phyloP scores from a whole-genome alignment of 1,284 basidiomycete species.

The Athelia sp. region DNA sequence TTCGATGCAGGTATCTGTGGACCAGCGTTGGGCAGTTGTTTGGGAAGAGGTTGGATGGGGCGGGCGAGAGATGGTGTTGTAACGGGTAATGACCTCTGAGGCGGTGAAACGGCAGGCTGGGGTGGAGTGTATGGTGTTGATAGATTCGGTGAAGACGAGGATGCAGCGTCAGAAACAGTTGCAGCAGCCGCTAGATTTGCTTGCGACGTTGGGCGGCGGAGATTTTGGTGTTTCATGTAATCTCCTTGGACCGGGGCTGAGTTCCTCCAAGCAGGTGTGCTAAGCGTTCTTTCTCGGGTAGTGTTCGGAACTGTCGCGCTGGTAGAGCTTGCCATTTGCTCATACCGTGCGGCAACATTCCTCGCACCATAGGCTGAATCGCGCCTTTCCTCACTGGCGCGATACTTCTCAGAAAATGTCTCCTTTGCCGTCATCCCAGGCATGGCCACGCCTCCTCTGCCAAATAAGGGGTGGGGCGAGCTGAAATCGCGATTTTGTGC shows the following conservation, averaged over 20 bases:
- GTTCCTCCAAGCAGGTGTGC: constrained; percentile 20
- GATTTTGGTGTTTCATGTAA: constrained; percentile 16
- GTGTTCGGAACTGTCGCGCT: neutral
- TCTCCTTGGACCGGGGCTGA: constrained; percentile 4
- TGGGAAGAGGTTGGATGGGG: constrained; percentile 47
- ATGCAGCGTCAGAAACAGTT: neutral
- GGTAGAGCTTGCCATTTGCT: neutral
- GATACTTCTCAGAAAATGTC: neutral
- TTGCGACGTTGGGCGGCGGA: neutral
- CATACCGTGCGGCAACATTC: neutral
- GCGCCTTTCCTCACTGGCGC: neutral
- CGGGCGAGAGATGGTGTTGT: constrained; percentile 47
- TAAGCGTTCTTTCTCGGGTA: constrained; percentile 30
- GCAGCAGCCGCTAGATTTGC: neutral
- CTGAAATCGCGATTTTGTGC: constrained; percentile 44
- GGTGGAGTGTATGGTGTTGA: constrained; percentile 14
- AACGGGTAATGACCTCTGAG: constrained; percentile 27
- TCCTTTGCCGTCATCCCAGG: constrained; percentile 52
- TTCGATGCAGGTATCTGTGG: constrained; percentile 43
- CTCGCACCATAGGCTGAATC: neutral
- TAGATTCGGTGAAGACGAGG: constrained; percentile 16
- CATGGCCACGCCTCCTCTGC: constrained; percentile 68
- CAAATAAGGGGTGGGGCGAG: constrained; percentile 68
- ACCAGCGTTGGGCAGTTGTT: constrained; percentile 30
- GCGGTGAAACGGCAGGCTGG: constrained; percentile 23